Base-by-base conservation (phyloP, 352 stramenopile genomes). In the Globisporangium rhizosaccharum region DNA sequence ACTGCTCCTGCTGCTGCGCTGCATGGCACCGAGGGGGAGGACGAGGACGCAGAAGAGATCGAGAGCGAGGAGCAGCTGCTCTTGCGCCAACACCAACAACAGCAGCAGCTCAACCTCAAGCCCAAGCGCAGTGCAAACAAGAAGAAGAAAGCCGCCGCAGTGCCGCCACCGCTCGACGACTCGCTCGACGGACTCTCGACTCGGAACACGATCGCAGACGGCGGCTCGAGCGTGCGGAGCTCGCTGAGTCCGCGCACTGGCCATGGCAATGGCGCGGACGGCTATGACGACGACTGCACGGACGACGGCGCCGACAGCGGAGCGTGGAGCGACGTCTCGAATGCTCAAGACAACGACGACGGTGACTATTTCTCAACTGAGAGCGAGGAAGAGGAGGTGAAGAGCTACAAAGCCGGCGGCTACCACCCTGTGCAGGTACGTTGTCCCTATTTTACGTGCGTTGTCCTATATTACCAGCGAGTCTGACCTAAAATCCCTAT, bases 391-490 rank as follows among this genome's bases (percentile, higher is more conserved):
- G 97, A 99, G 67, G 97, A 96, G 18, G 76, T 89, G 48, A 92
- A 89, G 51, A 96, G 94, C 51, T 99, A 99, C 75, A 98, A 98
- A 59, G 67, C 88, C 0, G 97, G 97, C 54, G 97, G 97, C 20
- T 99, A 99, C 78, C 97, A 99, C 73, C 93, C 79, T 45, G 97
- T 99, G 17, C 82, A 90, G 51, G 49, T 53, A 8, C 17, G 49
- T 26, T 2, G 17, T 23, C 11, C n/a, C 11, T 36, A 33, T 36
- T n/a, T 54, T 64, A 50, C 96, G 63, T 66, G 66, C 20, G 2
- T 47, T 23, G 75, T 39, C 33, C 8, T 39, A 12, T 84, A 50
- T 63, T 15, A 28, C 1, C 7, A 62, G 11, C 20, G 26, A 56
- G 14, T 45, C 51, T 15, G n/a, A 36, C 14, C 25, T n/a, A 2